Evolutionary conservation across 1,284 basidiomycete genomes (phyloP).

Genomic region (Leccinum fuscescens): DNA sequence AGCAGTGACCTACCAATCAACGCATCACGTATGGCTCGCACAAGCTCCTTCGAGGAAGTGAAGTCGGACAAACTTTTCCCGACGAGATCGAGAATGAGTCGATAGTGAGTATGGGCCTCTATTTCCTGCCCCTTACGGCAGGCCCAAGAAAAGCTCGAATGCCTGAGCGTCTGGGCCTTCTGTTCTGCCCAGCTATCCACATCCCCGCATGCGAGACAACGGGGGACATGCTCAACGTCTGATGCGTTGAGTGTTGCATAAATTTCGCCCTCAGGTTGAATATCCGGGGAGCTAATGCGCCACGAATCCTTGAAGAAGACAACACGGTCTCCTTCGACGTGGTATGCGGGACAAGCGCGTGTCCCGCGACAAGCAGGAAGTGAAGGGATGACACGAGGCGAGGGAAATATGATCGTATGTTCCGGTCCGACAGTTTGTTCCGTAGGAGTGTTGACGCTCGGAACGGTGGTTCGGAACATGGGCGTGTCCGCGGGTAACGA

Average conservation of each 20-base stretch:
- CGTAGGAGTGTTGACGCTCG: not conserved
- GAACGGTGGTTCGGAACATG: not conserved
- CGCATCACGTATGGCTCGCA: not conserved
- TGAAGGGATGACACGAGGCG: not conserved
- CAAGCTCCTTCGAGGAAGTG: not conserved
- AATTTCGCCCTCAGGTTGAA: not conserved
- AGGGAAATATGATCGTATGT: not conserved
- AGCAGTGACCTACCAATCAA: not conserved
- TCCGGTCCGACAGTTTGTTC: not conserved
- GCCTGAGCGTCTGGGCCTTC: not conserved
- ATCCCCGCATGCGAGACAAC: not conserved
- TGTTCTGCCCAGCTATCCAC: not conserved
- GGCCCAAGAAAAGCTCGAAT: not conserved
- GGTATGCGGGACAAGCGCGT: not conserved
- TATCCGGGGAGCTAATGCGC: not conserved
- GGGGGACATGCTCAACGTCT: not conserved
- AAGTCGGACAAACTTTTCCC: not conserved
- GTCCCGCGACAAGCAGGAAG: not conserved
- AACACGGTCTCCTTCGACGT: not conserved
- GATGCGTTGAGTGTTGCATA: not conserved
- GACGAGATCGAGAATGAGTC: not conserved
- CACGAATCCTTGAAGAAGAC: not conserved
- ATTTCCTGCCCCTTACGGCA: not conserved
- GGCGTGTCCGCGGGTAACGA: not conserved
- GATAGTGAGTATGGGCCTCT: not conserved